A percentile compares a stretch with the other conserved stretches of the same genome.
These are phyloP conservation scores for Calonectria multiphialidica DNA, from an alignment of 2,329 filamentous ascomycete genomes.

Conservation along the genomic window DNA sequence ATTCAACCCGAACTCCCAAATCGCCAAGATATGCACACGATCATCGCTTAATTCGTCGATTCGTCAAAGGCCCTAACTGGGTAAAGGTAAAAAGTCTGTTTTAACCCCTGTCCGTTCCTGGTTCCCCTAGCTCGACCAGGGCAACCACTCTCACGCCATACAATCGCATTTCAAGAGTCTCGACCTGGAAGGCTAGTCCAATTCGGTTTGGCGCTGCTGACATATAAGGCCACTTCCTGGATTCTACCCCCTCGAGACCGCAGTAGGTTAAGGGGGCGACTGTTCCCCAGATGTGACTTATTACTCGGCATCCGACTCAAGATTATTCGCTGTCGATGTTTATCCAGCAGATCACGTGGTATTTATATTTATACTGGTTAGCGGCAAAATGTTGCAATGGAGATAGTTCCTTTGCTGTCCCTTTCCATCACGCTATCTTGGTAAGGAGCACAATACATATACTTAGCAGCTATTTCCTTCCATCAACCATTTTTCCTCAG, in stretches of 20 bases:
- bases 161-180: not conserved
- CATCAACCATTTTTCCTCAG: too few species aligned
- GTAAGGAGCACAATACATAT: too few species aligned
- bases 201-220: not conserved
- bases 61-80: not conserved
- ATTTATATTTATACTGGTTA: too few species aligned
- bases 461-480: too few species aligned
- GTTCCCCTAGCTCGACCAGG: not conserved
- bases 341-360: too few species aligned
- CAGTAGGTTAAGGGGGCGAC: too few species aligned
- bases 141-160: not conserved
- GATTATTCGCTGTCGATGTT: too few species aligned
- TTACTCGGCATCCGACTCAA: too few species aligned
- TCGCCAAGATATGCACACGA: not conserved
- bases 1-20: not conserved
- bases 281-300: too few species aligned
- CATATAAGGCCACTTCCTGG: not conserved
- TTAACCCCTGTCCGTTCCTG: not conserved
- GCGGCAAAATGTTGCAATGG: too few species aligned
- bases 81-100: not conserved
- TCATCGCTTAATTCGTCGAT: not conserved
- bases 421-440: too few species aligned
- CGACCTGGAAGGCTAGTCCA: not conserved
- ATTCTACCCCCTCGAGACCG: not conserved
- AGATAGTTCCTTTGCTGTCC: too few species aligned